Conservation (phyloP, 441 rosid species). For the Codiaeum variegatum region DNA sequence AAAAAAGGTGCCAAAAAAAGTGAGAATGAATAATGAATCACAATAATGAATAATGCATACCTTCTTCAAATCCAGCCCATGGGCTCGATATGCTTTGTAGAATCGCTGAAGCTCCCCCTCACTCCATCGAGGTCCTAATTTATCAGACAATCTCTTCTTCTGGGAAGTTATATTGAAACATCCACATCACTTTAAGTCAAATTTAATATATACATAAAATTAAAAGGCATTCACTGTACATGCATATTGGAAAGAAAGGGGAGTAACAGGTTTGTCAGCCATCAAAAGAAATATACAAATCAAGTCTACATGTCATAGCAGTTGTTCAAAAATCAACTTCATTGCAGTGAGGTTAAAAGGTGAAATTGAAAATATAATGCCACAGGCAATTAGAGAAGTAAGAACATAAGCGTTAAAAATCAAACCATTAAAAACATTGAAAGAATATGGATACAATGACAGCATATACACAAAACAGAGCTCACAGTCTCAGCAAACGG, state of each 20-base stretch:
- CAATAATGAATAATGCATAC: constrained; percentile 28
- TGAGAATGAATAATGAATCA: not conserved
- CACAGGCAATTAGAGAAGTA: not conserved
- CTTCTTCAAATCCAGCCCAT: constrained; percentile 85
- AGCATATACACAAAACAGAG: not conserved
- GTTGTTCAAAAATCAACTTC: not conserved
- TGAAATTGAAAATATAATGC: not conserved
- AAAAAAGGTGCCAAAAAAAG: not conserved
- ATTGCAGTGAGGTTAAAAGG: not conserved
- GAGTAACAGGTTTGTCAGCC: not conserved
- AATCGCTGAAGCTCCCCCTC: constrained; percentile 72
- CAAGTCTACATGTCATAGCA: not conserved
- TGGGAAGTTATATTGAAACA: constrained; percentile 17
- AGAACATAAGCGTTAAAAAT: not conserved
- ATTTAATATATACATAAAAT: no score
- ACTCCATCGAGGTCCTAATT: constrained; percentile 86
- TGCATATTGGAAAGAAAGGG: not conserved
- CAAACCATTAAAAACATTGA: not conserved
- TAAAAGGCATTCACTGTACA: not conserved
- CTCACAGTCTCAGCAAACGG: not conserved
- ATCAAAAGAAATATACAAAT: constrained; percentile 8
- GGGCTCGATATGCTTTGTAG: constrained; percentile 69
- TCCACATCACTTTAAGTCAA: constrained; percentile 9
- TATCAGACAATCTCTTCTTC: constrained; percentile 69
- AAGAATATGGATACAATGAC: not conserved